phyloP scores from a whole-genome alignment of 2,329 filamentous ascomycete species.

The Talaromyces rugulosus region DNA sequence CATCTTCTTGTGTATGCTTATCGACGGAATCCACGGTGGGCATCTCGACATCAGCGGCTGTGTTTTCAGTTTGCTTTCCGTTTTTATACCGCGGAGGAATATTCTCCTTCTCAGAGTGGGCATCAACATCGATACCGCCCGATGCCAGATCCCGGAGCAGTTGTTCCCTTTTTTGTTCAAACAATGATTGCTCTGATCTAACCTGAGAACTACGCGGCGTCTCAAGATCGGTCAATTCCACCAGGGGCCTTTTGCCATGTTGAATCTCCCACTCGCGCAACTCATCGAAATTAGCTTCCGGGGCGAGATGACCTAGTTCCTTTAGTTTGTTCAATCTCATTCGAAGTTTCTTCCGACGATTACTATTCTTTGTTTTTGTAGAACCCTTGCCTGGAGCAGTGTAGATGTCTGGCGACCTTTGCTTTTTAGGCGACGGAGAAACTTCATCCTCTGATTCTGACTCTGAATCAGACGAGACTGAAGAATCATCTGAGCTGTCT shows the following conservation, averaged over 20 bases:
- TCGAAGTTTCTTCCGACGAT: conserved; percentile 49
- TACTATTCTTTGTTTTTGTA: conserved; percentile 50
- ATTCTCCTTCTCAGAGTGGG: conserved; percentile 27
- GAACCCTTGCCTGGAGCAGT: conserved; percentile 49
- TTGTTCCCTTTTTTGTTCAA: conserved; percentile 49
- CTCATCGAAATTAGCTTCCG: conserved; percentile 49
- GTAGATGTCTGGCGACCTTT: conserved; percentile 13
- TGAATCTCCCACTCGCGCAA: conserved; percentile 36
- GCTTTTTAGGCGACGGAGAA: conserved; percentile 14
- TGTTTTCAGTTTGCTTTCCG: conserved; percentile 2
- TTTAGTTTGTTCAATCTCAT: conserved; percentile 52
- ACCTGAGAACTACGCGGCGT: conserved; percentile 15
- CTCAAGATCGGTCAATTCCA: conserved; percentile 19
- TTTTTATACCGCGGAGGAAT: conserved; percentile 17
- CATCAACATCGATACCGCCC: conserved; percentile 50
- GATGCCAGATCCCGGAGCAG: conserved; percentile 49
- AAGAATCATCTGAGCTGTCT: conserved; percentile 10
- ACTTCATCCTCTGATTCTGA: conserved; percentile 36
- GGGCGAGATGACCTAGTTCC: conserved; percentile 48
- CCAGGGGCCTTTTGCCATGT: conserved; percentile 20
- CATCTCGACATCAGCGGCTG: not conserved
- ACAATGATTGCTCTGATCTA: conserved; percentile 35
- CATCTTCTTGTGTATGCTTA: not conserved
- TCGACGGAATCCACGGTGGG: not conserved
- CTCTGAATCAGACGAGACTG: conserved; percentile 25